phyloP scores from a whole-genome alignment of 345 rosid genomes.

The Clarkia xantiana region DNA sequence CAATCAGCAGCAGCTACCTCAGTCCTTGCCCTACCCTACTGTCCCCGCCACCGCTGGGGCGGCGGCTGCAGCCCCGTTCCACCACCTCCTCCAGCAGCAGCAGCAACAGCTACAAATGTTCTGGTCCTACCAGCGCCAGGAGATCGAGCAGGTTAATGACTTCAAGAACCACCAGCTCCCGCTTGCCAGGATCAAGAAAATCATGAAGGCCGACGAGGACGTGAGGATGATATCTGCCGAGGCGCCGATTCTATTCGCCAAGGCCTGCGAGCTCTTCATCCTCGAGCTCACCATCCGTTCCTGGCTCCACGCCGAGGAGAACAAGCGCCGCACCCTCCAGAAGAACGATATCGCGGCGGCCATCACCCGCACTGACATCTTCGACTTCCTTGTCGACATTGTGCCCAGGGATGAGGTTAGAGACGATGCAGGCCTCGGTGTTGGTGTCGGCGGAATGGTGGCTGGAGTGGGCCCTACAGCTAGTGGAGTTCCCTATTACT shows the following conservation, averaged over 20 bases:
- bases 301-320: slow-evolving; percentile 96
- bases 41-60: slow-evolving; percentile 18
- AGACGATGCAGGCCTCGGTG: slow-evolving; percentile 29
- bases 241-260: slow-evolving; percentile 84
- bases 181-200: slow-evolving; percentile 85
- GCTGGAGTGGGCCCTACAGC: slow-evolving; percentile 36
- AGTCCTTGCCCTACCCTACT: slow-evolving; percentile 48
- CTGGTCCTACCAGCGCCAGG: slow-evolving; percentile 79
- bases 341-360: slow-evolving; percentile 93
- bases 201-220: slow-evolving; percentile 96
- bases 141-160: slow-evolving; percentile 81
- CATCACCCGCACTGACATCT: slow-evolving; percentile 73
- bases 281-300: slow-evolving; percentile 87
- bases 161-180: slow-evolving; percentile 97
- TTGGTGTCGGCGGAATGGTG: slow-evolving; percentile 4
- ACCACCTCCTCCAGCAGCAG: slow-evolving; percentile 77
- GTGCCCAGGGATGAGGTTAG: slow-evolving; percentile 87
- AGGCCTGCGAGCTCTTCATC: slow-evolving; percentile 91
- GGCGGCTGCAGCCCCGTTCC: slow-evolving; percentile 30
- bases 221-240: slow-evolving; percentile 99
- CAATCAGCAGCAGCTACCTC: slow-evolving; percentile 38
- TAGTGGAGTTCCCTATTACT: slow-evolving; percentile 63
- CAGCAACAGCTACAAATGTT: slow-evolving; percentile 89
- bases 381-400: slow-evolving; percentile 78
- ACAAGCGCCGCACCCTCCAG: slow-evolving; percentile 81